Conservation (phyloP, 2,329 filamentous ascomycete species). For the Botrytis byssoidea region DNA sequence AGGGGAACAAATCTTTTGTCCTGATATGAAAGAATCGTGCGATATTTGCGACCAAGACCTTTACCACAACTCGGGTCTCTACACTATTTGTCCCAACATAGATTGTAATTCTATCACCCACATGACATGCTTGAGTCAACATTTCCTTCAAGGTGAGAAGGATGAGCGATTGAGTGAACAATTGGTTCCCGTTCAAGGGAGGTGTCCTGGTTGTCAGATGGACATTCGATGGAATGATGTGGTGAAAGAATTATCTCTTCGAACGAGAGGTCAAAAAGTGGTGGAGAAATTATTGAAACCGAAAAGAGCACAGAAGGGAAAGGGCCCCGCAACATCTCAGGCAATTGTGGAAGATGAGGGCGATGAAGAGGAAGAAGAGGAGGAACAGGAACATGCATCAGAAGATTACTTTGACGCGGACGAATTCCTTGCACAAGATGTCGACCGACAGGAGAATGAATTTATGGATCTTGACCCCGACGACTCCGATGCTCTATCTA, state of each 20-base stretch:
- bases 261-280: conserved; percentile 68
- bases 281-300: conserved; percentile 65
- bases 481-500: conserved; percentile 30
- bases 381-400: conserved; percentile 6
- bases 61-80: conserved; percentile 49
- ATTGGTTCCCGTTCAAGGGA: conserved; percentile 66
- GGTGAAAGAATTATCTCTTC: conserved; percentile 77
- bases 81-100: conserved; percentile 55
- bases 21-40: conserved; percentile 56
- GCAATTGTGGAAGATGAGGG: conserved; percentile 21
- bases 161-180: conserved; percentile 28
- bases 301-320: conserved; percentile 27
- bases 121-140: conserved; percentile 57
- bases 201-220: conserved; percentile 67
- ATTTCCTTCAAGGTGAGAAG: conserved; percentile 46
- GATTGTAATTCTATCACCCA: conserved; percentile 59
- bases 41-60: conserved; percentile 51
- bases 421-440: not conserved
- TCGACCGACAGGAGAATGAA: not conserved
- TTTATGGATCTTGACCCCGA: conserved; percentile 24
- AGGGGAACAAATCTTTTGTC: conserved; percentile 52
- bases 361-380: conserved; percentile 20
- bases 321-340: conserved; percentile 25
- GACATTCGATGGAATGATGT: conserved; percentile 70
- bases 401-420: not conserved